Base-by-base conservation (phyloP, 2,329 filamentous ascomycete genomes). In the Talaromyces sp. region DNA sequence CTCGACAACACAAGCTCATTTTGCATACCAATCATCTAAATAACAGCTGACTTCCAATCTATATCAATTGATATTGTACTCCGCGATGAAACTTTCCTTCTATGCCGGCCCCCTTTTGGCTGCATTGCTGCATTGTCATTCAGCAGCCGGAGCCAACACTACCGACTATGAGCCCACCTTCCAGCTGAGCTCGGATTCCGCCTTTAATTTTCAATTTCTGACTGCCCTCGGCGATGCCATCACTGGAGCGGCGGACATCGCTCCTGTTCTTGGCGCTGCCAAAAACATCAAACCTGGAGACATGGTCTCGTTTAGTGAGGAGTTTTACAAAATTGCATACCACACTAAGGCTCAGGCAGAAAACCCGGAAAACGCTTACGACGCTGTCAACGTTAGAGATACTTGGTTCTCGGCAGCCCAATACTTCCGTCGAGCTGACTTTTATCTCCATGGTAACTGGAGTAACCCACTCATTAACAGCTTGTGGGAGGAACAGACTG, bases 201-300 rank as follows among this genome's bases (percentile, higher is more conserved):
- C 59, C 58, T 79, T 76, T 70, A 67, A 79, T 63, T 80, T 80
- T 60, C 77, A 80, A 61, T 62, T 68, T 3, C 53, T 75, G 5
- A 75, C 78, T 9, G 55, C 80, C 32, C 71, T 80, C 4, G 73
- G 72, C 27, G 73, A 65, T 2, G 69, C 75, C 0, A 65, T 70
- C 0, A 65, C 63, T 8, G 70, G 69, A 3, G 78, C 77, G 0
- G 66, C 67, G 43, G 77, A 80, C 3, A 64, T 75, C 1, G 75
- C 66, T 27, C 78, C 80, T 59, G 71, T 66, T n/a, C 69, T 80
- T 3, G 69, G 73, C n/a, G 73, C 75, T 7, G 68, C 69, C 1
- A 68, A 62, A 3, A 57, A 70, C 24, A 76, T 80, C 68, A 74
- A 70, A 54, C 62, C 72, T 24, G 57, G 69, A 29, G 73, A 80